phyloP scores from a whole-genome alignment of 1,284 basidiomycete genomes.

The Athelia psychrophila region DNA sequence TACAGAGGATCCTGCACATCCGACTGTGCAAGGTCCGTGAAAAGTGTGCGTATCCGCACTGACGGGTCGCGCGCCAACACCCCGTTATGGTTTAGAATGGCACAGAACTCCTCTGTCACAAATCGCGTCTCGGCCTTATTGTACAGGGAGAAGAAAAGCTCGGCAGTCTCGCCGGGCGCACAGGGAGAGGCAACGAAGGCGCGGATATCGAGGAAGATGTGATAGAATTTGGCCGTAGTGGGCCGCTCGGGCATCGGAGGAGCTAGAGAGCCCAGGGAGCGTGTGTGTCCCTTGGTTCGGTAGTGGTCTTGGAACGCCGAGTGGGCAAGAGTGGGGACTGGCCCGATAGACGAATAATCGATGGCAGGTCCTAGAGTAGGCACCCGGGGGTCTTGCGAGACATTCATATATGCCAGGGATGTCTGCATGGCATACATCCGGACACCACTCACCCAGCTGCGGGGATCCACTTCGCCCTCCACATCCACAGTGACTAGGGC shows the following conservation, averaged over 20 bases:
- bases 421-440: slow-evolving; percentile 89
- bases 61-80: slow-evolving; percentile 75
- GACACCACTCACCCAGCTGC: slow-evolving; percentile 83
- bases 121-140: slow-evolving; percentile 83
- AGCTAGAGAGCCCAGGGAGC: slow-evolving; percentile 45
- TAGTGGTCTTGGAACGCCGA: slow-evolving; percentile 63
- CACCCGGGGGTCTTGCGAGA: slow-evolving; percentile 40
- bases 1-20: slow-evolving; percentile 86
- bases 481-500: slow-evolving; percentile 85
- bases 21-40: slow-evolving; percentile 82
- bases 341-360: slow-evolving; percentile 39
- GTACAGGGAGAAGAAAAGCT: slow-evolving; percentile 94
- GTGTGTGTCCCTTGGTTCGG: slow-evolving; percentile 44
- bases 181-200: slow-evolving; percentile 92
- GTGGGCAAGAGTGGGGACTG: slow-evolving; percentile 59
- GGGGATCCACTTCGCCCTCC: slow-evolving; percentile 69
- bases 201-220: slow-evolving; percentile 86
- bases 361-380: slow-evolving; percentile 32
- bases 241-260: slow-evolving; percentile 33
- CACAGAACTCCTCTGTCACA: slow-evolving; percentile 93
- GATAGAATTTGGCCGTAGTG: slow-evolving; percentile 74
- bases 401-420: slow-evolving; percentile 78
- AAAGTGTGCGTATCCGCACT: slow-evolving; percentile 77
- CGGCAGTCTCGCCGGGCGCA: slow-evolving; percentile 85
- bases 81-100: slow-evolving; percentile 89